phyloP scores from a whole-genome alignment of 371 early-diverging fungal species.

The Mycotypha africana region DNA sequence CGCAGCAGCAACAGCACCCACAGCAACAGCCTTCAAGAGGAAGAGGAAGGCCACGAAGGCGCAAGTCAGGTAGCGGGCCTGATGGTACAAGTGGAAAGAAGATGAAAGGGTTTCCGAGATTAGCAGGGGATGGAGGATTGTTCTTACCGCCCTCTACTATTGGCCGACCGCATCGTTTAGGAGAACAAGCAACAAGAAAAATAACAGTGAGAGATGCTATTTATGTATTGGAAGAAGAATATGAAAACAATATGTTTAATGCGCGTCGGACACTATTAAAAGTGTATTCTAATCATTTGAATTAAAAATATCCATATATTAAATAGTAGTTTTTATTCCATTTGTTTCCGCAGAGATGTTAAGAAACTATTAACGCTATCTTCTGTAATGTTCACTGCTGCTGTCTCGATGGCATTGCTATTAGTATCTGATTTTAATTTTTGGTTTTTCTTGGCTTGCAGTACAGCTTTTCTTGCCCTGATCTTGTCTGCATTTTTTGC shows the following conservation, averaged over 20 bases:
- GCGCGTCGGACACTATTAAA: conserved; percentile 57
- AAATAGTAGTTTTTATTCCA: too few species aligned
- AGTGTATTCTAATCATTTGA: conserved; percentile 50
- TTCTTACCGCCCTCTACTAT: conserved; percentile 37
- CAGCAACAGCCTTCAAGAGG: conserved; percentile 34
- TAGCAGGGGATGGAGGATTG: conserved; percentile 13
- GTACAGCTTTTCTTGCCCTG: conserved; percentile 24
- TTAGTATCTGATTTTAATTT: conserved; percentile 12
- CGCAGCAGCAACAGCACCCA: too few species aligned
- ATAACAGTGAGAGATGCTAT: conserved; percentile 70
- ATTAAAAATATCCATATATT: too few species aligned
- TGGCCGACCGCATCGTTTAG: conserved; percentile 27
- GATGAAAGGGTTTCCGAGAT: conserved; percentile 8
- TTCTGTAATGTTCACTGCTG: conserved; percentile 18
- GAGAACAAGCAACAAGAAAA: conserved; percentile 42
- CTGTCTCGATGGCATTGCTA: background rate
- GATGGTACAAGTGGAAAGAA: conserved; percentile 11
- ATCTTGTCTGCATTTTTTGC: conserved; percentile 44
- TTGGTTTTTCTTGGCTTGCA: conserved; percentile 25
- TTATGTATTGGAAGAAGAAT: conserved; percentile 68
- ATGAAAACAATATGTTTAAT: conserved; percentile 45
- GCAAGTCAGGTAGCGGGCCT: conserved; percentile 15
- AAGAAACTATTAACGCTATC: conserved; percentile 28
- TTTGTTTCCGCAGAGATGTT: conserved; percentile 20
- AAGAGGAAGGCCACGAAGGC: conserved; percentile 31